Percentiles rank a stretch among this genome's conserved stretches.
Evolutionary conservation across 2,329 filamentous ascomycete genomes (phyloP).

Genomic region (Ascosphaera pollenicola): DNA sequence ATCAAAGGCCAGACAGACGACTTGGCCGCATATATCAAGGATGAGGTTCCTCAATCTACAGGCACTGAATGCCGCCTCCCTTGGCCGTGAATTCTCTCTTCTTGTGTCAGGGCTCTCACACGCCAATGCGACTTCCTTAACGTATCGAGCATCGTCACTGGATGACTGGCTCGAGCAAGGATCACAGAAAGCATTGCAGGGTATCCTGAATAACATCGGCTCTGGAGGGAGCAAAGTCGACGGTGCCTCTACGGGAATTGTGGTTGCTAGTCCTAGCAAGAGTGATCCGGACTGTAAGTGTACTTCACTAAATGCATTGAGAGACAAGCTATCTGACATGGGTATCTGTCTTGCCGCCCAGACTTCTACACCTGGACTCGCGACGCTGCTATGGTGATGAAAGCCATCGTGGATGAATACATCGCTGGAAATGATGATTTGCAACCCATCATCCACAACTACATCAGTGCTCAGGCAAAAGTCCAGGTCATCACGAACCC

Average conservation of each 20-base stretch:
- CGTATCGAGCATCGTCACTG: slow-evolving; percentile 3
- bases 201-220: slow-evolving; percentile 34
- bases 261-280: slow-evolving; percentile 35
- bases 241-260: slow-evolving; percentile 28
- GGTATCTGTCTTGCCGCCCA: too few species aligned
- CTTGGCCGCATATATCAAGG: too few species aligned
- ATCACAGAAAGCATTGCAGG: slow-evolving; percentile 28
- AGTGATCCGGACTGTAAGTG: slow-evolving; percentile 29
- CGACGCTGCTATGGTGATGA: slow-evolving; percentile 51
- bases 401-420: slow-evolving; percentile 47
- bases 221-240: slow-evolving; percentile 25
- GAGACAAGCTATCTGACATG: background rate
- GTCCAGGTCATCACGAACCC: slow-evolving; percentile 46
- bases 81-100: too few species aligned
- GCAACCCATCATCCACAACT: slow-evolving; percentile 42
- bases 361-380: slow-evolving; percentile 63
- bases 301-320: background rate
- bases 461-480: slow-evolving; percentile 40
- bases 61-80: too few species aligned
- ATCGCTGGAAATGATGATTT: slow-evolving; percentile 35
- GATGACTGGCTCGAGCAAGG: slow-evolving; percentile 18
- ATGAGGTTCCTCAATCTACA: too few species aligned
- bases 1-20: too few species aligned
- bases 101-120: too few species aligned
- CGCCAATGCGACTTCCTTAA: too few species aligned